Evolutionary conservation across 345 rosid species (phyloP), one percentile per base, ranked within the genome.

Genomic region (Populus euphratica): DNA sequence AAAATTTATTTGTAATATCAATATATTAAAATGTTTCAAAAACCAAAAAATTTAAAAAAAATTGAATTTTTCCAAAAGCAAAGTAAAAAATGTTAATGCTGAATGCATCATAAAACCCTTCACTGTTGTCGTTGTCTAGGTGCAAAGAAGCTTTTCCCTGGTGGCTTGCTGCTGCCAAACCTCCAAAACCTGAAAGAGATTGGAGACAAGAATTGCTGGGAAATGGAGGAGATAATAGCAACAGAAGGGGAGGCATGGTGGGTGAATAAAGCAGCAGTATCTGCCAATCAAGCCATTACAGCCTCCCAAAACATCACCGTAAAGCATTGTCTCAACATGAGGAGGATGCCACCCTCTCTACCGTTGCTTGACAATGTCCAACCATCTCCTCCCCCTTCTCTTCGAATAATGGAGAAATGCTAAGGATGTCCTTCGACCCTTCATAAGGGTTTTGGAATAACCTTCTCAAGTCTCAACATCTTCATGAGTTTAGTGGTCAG

Each of bases 171-270:
- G 71, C 67, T 68, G 65, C 33, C 31, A 4, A 1, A 66, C 76
- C 80, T 78, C 33, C 72, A 41, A 20, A 82, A 76, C 66, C 49
- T 83, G 54, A 76, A 76, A 63, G 65, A n/a, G 3, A 33, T 82
- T 33, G 35, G 35, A 33, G 5, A 33, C 35, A 4, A 33, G 35
- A 33, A 0, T 0, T 0, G 64, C 80, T 62, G 4, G 2, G 5
- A 70, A 63, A 20, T 80, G 72, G 79, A 78, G 78, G 81, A 78
- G 73, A 73, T 84, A 75, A 72, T 75, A 23, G 75, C 36, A 69
- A 25, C 47, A 20, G 27, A 36, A 14, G 35, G 13, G 75, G 52
- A 25, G 20, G 5, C 16, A 49, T 0, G 52, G 43, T 47, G 35
- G 18, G 39, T 21, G 54, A 33, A 33, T 33, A 25, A 33, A 43